phyloP scores from a whole-genome alignment of 2,329 filamentous ascomycete species.

The Penicillium brevicompactum region DNA sequence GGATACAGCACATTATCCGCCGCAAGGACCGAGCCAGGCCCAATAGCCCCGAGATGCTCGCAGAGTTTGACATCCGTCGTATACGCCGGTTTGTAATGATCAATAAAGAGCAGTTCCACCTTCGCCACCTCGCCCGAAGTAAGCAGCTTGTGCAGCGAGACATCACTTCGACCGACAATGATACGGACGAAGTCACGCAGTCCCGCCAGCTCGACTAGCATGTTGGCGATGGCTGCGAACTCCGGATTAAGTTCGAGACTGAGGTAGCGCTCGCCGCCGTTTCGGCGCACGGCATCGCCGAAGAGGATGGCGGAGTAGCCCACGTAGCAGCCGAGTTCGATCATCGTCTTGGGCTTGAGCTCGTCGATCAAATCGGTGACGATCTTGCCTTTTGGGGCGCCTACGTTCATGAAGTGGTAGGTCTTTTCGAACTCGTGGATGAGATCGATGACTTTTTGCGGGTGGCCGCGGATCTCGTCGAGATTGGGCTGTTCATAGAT shows the following conservation, averaged over 20 bases:
- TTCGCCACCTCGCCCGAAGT: constrained; percentile 54
- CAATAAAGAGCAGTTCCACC: constrained; percentile 70
- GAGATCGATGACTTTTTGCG: constrained; percentile 63
- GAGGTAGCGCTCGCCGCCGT: constrained; percentile 67
- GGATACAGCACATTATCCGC: constrained; percentile 50
- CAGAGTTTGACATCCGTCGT: constrained; percentile 73
- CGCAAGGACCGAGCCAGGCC: constrained; percentile 51
- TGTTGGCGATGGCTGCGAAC: constrained; percentile 70
- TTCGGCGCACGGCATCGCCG: constrained; percentile 63
- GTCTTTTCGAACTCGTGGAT: constrained; percentile 71
- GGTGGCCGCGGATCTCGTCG: constrained; percentile 65
- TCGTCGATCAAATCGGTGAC: constrained; percentile 69
- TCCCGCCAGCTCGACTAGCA: constrained; percentile 73
- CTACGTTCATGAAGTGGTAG: constrained; percentile 80
- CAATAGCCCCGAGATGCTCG: constrained; percentile 68
- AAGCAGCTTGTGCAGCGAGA: constrained; percentile 65
- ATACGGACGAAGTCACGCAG: constrained; percentile 71
- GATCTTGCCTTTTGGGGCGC: constrained; percentile 71
- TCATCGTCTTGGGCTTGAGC: constrained; percentile 68
- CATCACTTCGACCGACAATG: constrained; percentile 68
- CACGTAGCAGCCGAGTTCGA: constrained; percentile 79
- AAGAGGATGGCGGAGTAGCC: constrained; percentile 82
- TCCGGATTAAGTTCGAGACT: constrained; percentile 74
- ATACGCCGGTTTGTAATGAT: constrained; percentile 79
- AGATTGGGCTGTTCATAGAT: constrained; percentile 65